Base-by-base conservation (phyloP, 495 filamentous ascomycete species). In the Penicillium subrubescens region DNA sequence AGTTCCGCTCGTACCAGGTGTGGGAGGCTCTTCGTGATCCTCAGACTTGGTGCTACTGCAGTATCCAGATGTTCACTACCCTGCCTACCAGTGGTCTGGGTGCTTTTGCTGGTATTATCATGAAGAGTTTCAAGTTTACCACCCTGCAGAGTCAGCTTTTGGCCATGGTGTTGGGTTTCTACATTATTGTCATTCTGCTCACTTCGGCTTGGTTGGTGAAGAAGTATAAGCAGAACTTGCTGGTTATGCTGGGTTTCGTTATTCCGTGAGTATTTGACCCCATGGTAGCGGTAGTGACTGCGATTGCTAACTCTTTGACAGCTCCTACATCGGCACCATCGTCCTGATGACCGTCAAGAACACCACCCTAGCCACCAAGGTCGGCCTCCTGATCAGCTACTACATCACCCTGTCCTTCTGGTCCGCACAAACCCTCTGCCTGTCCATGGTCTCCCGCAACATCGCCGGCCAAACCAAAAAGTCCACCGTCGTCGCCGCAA, bases 391-490 rank as follows among this genome's bases (percentile, higher is more conserved):
- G 25, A 82, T 81, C n/a, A 83, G 82, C 25, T 89, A 88, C 77
- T 90, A 90, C 61, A 75, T 89, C 23, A 86, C 84, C 0, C 78
- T 87, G 53, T 83, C 84, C 0, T 79, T 78, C 66, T 82, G 87
- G 64, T 87, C 84, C 12, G 84, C 85, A 2, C 88, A 73, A 68
- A 87, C 86, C 2, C 82, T 85, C 2, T 67, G 86, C 1, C 73
- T 89, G 12, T 83, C 83, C 2, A 81, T 89, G 68, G 86, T 89
- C 56, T 82, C 80, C 1, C 83, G 83, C 19, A 90, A 91, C 56
- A 83, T 91, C n/a, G 87, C 86, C 12, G 88, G 88, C 15, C 89
- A 88, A 66, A 90, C 88, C 8, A 91, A 91, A 73, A 90, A 90
- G 65, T 76, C 82, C 0, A 77, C 77, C 3, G 79, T 83, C 2